These are phyloP conservation scores for Malus orientalis DNA, from an alignment of 306 rosid species.

Conservation along the genomic window DNA sequence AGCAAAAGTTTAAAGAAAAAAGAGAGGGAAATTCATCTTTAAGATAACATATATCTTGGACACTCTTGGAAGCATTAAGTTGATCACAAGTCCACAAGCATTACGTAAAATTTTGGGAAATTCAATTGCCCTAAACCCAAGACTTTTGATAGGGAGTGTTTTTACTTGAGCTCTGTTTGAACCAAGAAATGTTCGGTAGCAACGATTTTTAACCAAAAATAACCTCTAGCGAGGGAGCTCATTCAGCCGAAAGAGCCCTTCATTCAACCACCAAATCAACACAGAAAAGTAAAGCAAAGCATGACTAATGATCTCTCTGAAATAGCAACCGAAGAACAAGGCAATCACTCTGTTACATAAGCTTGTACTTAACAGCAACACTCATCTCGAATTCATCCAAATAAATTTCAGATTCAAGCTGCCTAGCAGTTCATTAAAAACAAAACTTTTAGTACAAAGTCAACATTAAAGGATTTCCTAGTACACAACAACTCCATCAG, in stretches of 20 bases:
- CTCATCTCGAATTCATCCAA: conserved; percentile 10
- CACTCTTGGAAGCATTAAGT: background rate
- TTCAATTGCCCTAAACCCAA: no score
- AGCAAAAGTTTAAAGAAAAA: background rate
- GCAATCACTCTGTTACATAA: conserved; percentile 7
- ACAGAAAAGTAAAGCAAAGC: background rate
- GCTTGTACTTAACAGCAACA: conserved; percentile 13
- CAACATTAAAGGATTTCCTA: conserved; percentile 25
- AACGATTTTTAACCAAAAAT: no score
- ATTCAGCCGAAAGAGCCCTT: no score
- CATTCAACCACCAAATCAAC: no score
- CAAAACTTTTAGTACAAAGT: conserved; percentile 13
- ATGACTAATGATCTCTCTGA: background rate
- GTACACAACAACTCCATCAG: conserved; percentile 49
- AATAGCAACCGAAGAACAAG: background rate
- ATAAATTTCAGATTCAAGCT: conserved; percentile 11
- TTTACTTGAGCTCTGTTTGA: background rate
- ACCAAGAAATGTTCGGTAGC: background rate
- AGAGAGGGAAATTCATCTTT: background rate
- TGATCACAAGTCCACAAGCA: no score
- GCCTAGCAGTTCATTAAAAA: conserved; percentile 2
- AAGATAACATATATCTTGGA: background rate
- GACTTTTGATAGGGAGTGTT: no score
- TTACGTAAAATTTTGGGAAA: no score
- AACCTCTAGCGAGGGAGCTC: no score